Evolutionary conservation across 306 rosid species (phyloP), one percentile per base, ranked within the genome.

Genomic region (Inga laurina): DNA sequence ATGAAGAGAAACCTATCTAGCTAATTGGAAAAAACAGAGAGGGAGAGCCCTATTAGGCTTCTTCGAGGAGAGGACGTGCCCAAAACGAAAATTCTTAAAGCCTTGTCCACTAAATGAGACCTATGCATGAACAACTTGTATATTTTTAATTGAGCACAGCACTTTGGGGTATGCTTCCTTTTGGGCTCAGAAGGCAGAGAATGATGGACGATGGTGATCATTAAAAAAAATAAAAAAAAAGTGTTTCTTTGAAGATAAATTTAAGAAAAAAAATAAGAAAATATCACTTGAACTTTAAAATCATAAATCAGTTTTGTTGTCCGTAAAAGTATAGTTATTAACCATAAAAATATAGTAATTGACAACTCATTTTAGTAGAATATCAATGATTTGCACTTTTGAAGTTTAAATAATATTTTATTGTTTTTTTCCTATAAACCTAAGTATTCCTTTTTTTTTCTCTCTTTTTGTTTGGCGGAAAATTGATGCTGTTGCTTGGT

Each of bases 401-500:
- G 1, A 39, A 39, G 8, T 39, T 37, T 6, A 6, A 39, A 6
- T 6, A 6, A 7, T 6, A 39, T 39, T 39, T 39, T 39, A 39
- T 6, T 6, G 0, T 37, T 7, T 0, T 39, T 39, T 39, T 6
- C 1, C 8, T 39, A 6, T 39, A 39, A 65, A 73, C 51, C 54
- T 56, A 74, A 21, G 13, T 8, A 57, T 21, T n/a, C 1, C 3
- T 51, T 1, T 12, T 51, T 1, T 15, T 16, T 3, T 5, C 0
- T 2, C 10, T 45, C 15, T 48, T 3, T 14, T 48, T 48, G 1
- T 13, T 37, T 18, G 62, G 24, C 3, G 62, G 10, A 21, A 56
- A 56, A 56, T 21, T 79, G 56, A 80, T 68, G 78, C 70, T 39
- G 34, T 66, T 24, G 65, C n/a, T 44, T 61, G 66, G 79, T 64